Percentiles rank a stretch among this genome's conserved stretches.
Evolutionary conservation across 2,329 filamentous ascomycete species (phyloP).

Genomic region (Tolypocladium amazonense): DNA sequence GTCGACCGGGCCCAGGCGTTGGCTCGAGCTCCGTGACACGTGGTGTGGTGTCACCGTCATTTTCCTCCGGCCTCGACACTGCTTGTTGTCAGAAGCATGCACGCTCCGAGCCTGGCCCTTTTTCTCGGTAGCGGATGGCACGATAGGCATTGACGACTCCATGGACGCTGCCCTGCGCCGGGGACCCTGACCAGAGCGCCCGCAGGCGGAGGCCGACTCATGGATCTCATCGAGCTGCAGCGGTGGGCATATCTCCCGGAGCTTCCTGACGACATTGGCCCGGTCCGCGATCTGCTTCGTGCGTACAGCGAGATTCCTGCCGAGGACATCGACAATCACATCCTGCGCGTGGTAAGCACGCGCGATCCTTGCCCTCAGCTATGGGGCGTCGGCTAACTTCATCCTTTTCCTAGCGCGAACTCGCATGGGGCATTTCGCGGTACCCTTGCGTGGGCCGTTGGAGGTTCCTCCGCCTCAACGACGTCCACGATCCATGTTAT

Average conservation of each 20-base stretch:
- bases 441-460: constrained; percentile 37
- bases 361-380: background rate
- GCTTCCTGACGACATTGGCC: constrained; percentile 24
- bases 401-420: constrained; percentile 25
- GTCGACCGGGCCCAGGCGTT: background rate
- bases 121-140: background rate
- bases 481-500: constrained; percentile 29
- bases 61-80: background rate
- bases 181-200: background rate
- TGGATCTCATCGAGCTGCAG: constrained; percentile 24
- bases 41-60: background rate
- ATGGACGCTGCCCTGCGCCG: background rate
- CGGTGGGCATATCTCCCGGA: constrained; percentile 25
- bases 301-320: constrained; percentile 26
- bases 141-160: background rate
- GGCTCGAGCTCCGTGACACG: background rate
- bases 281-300: constrained; percentile 24
- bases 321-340: constrained; percentile 22
- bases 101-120: background rate
- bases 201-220: constrained; percentile 5
- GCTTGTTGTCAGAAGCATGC: background rate
- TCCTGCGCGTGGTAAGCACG: constrained; percentile 23
- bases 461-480: constrained; percentile 35
- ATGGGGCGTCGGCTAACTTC: background rate
- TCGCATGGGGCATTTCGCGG: constrained; percentile 32